Evolutionary conservation across 768 basidiomycete genomes (phyloP).

Genomic region (Steccherinum ochraceum): DNA sequence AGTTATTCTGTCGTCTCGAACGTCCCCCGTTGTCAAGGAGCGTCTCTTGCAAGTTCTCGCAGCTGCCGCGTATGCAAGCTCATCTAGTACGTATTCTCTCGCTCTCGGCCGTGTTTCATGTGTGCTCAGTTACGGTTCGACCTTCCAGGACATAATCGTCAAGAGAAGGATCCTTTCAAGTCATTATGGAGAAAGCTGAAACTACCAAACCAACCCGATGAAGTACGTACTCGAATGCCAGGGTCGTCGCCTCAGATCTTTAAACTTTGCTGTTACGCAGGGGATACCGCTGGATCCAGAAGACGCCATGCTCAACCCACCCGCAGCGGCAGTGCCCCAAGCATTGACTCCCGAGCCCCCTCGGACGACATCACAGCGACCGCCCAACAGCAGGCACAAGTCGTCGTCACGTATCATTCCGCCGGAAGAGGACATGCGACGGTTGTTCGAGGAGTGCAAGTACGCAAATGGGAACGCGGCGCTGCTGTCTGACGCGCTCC

Average conservation of each 20-base stretch:
- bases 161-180: constrained; percentile 42
- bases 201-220: constrained; percentile 73
- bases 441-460: constrained; percentile 80
- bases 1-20: constrained; percentile 51
- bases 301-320: constrained; percentile 76
- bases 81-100: constrained; percentile 7
- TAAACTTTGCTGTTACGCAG: no score
- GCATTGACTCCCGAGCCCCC: not conserved
- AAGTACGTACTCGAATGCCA: constrained; percentile 44
- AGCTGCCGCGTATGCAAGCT: constrained; percentile 69
- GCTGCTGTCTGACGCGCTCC: constrained; percentile 65
- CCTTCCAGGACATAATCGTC: not conserved
- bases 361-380: not conserved
- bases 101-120: not conserved
- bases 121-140: not conserved
- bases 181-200: constrained; percentile 79
- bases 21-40: constrained; percentile 76
- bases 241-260: no score
- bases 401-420: constrained; percentile 45
- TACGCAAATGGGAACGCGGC: constrained; percentile 78
- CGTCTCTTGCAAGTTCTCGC: constrained; percentile 76
- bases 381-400: constrained; percentile 12
- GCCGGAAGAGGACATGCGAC: constrained; percentile 76
- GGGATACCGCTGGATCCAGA: constrained; percentile 75
- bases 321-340: constrained; percentile 22